These are phyloP conservation scores for Blumeria graminis DNA, from an alignment of 2,329 filamentous ascomycete species.

Conservation along the genomic window DNA sequence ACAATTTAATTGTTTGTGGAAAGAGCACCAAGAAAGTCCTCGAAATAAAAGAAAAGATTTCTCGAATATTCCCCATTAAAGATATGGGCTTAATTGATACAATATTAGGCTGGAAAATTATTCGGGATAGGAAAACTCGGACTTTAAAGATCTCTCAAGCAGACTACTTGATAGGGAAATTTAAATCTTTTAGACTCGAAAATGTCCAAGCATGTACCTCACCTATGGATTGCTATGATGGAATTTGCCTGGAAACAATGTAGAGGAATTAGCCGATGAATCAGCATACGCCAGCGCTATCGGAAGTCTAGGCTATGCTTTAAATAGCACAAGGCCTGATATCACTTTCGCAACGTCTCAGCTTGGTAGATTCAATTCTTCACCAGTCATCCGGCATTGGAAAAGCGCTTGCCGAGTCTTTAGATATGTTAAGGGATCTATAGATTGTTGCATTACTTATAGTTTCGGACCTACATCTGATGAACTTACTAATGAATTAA, in stretches of 20 bases:
- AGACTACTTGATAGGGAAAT: neutral
- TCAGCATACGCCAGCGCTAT: neutral
- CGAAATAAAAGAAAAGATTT: neutral
- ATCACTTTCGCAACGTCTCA: neutral
- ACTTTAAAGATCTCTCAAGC: neutral
- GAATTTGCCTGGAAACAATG: neutral
- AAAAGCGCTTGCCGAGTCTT: neutral
- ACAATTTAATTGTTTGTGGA: no score
- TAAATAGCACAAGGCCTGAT: neutral
- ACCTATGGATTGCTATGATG: neutral
- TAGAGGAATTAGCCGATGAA: neutral
- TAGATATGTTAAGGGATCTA: neutral
- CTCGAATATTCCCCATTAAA: neutral
- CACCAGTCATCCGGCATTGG: neutral
- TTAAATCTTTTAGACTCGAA: neutral
- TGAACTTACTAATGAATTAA: neutral
- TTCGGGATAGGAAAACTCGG: neutral
- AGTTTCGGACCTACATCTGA: neutral
- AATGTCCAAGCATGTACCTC: neutral
- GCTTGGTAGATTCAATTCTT: neutral
- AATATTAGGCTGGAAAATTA: neutral
- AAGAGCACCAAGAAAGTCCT: no score
- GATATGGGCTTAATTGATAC: neutral
- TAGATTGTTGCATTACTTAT: neutral
- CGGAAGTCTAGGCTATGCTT: neutral